Evolutionary conservation across 768 basidiomycete genomes (phyloP).

Genomic region (Mycena latifolia): DNA sequence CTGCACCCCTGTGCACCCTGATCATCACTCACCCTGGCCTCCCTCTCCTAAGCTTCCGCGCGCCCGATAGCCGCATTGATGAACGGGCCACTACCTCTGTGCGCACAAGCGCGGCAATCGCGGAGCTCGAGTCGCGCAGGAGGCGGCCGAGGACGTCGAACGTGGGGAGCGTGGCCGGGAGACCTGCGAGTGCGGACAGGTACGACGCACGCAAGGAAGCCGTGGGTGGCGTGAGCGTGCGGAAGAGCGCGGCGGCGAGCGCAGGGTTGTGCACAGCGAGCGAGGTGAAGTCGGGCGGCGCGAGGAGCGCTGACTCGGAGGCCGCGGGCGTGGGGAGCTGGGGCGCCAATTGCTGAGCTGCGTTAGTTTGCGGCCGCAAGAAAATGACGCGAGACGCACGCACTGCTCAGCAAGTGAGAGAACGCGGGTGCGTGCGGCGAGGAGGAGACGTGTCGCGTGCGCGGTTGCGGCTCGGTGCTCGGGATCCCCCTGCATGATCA

Average conservation of each 20-base stretch:
- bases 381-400: slow-evolving; percentile 45
- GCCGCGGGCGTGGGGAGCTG: slow-evolving; percentile 60
- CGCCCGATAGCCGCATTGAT: too few species aligned
- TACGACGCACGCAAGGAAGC: too few species aligned
- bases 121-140: slow-evolving; percentile 60
- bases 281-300: slow-evolving; percentile 74
- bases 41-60: too few species aligned
- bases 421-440: slow-evolving; percentile 77
- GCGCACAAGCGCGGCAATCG: slow-evolving; percentile 71
- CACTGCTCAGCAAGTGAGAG: slow-evolving; percentile 83
- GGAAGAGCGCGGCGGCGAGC: slow-evolving; percentile 56
- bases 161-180: slow-evolving; percentile 79
- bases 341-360: slow-evolving; percentile 64
- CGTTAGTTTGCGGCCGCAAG: background rate
- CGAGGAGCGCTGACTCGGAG: slow-evolving; percentile 65
- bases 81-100: slow-evolving; percentile 70
- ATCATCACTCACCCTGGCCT: too few species aligned
- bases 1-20: too few species aligned
- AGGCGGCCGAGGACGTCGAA: slow-evolving; percentile 82
- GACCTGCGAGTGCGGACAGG: slow-evolving; percentile 57
- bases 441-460: slow-evolving; percentile 75
- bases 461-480: too few species aligned
- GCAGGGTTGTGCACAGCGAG: slow-evolving; percentile 77
- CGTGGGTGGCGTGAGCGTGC: background rate
- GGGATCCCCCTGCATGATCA: slow-evolving; percentile 66